Evolutionary conservation across 768 basidiomycete species (phyloP), one percentile per base, ranked within the genome.

Genomic region (Lactifluus echinatus): DNA sequence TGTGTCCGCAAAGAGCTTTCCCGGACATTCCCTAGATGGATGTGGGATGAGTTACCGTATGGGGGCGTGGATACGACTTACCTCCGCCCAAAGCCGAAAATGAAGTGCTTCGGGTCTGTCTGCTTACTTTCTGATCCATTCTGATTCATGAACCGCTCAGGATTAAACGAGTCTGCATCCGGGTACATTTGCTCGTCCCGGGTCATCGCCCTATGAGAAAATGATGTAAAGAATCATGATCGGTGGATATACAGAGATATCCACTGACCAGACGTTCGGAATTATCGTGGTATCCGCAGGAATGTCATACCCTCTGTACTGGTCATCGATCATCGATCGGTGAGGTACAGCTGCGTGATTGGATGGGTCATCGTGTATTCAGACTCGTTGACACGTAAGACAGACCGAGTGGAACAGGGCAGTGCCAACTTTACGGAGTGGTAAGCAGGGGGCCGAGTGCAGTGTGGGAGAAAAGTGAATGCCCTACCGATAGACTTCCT

Each of bases 21-120:
- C 63, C 23, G 60, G 63, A 46, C 63, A 63, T 42, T 49, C 45
- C 36, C 63, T 63, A 19, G 26, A 33, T 15, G 4, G 39, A 26
- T 2, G 21, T 17, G n/a, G 19, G 2, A 24, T 37, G 12, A 12
- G 24, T 19, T 10, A 44, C 33, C 8, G 12, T 33, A 24, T 17
- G 12, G 10, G 36, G 15, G 3, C 14, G 39, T 26, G 1, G 21
- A 23, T 34, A 24, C 23, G 23, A 28, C 60, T 43, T 48, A 57
- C 63, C 63, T 57, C 34, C 63, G 52, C 24, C 63, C 63, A 50
- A 63, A 63, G 26, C 63, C 63, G 51, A 63, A 63, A 37, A 63
- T 39, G 37, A 62, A 48, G 37, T 55, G 34, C 45, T 48, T 63
- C 31, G 63, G 63, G 31, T 63, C 54, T 15, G 46, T 39, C 28